These are phyloP conservation scores for Sphaceloma murrayae DNA, from an alignment of 2,329 filamentous ascomycete species.

Conservation along the genomic window DNA sequence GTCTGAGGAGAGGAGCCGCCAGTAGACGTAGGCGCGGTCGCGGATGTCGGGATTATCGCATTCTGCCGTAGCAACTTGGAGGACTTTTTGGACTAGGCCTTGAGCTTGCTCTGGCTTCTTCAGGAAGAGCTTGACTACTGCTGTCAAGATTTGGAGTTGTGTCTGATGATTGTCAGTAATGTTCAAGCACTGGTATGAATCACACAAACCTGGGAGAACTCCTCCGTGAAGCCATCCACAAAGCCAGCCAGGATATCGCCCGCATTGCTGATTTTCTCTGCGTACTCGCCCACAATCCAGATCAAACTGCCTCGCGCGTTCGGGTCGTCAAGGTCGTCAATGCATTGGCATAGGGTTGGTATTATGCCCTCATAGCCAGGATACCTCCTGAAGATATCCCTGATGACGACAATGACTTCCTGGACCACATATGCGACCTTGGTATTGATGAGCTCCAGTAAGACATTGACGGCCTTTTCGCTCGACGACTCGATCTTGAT, in stretches of 20 bases:
- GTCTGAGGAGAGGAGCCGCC: conserved; percentile 89
- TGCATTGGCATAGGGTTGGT: conserved; percentile 88
- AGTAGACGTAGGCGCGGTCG: conserved; percentile 95
- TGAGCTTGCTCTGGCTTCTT: conserved; percentile 93
- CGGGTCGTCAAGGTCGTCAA: conserved; percentile 93
- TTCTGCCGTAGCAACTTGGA: conserved; percentile 84
- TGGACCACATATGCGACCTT: conserved; percentile 99
- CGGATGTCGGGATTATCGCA: conserved; percentile 97
- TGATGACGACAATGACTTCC: conserved; percentile 97
- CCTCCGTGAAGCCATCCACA: conserved; percentile 88
- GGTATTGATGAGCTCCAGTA: conserved; percentile 88
- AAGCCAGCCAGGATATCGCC: conserved; percentile 86
- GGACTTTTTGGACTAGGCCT: conserved; percentile 82
- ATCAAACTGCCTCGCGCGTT: conserved; percentile 84
- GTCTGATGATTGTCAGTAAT: conserved; percentile 46
- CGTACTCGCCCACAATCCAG: conserved; percentile 98
- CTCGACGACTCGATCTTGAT: conserved; percentile 96
- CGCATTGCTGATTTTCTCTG: conserved; percentile 98
- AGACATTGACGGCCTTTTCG: conserved; percentile 88
- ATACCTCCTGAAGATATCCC: conserved; percentile 96
- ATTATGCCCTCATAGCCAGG: conserved; percentile 97
- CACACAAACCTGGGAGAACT: conserved; percentile 73
- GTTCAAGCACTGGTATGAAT: conserved; percentile 3
- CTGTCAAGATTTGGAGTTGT: conserved; percentile 95
- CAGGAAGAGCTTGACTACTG: conserved; percentile 92